These are phyloP conservation scores for Nicotiana undulata DNA, from an alignment of 257 asterid genomes.

Conservation along the genomic window DNA sequence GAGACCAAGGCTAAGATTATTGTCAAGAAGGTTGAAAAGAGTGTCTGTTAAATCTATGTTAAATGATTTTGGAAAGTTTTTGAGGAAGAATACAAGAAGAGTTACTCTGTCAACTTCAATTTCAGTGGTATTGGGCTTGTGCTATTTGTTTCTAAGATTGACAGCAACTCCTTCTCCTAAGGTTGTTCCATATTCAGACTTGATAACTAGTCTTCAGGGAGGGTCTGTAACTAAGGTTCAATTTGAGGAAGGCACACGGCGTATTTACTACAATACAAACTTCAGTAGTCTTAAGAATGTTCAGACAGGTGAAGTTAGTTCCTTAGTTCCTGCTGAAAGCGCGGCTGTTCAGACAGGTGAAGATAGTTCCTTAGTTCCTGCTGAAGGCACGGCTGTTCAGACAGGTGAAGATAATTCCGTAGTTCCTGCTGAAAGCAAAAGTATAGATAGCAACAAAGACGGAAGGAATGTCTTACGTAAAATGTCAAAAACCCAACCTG, in stretches of 20 bases:
- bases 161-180: conserved; percentile 67
- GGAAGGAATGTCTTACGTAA: conserved; percentile 15
- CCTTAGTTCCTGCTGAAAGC: conserved; percentile 4
- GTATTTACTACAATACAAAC: conserved; percentile 58
- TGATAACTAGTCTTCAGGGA: conserved; percentile 57
- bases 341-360: conserved; percentile 3
- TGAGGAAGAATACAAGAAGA: conserved; percentile 52
- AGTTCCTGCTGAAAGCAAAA: conserved; percentile 4
- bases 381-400: conserved; percentile 2
- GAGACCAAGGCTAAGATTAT: conserved; percentile 55
- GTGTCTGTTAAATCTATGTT: conserved; percentile 39
- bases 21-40: conserved; percentile 46
- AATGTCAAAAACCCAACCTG: conserved; percentile 27
- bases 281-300: conserved; percentile 14
- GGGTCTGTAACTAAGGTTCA: conserved; percentile 65
- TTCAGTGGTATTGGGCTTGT: conserved; percentile 62
- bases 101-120: conserved; percentile 53
- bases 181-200: conserved; percentile 70
- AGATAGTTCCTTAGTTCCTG: conserved; percentile 6
- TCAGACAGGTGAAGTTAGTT: conserved; percentile 14
- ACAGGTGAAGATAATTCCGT: conserved; percentile 13
- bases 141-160: conserved; percentile 63
- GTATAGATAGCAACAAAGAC: conserved; percentile 9
- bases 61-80: conserved; percentile 42
- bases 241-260: conserved; percentile 90